Conservation (phyloP, 208 protist genomes). For the Tetramitus jugosus region DNA sequence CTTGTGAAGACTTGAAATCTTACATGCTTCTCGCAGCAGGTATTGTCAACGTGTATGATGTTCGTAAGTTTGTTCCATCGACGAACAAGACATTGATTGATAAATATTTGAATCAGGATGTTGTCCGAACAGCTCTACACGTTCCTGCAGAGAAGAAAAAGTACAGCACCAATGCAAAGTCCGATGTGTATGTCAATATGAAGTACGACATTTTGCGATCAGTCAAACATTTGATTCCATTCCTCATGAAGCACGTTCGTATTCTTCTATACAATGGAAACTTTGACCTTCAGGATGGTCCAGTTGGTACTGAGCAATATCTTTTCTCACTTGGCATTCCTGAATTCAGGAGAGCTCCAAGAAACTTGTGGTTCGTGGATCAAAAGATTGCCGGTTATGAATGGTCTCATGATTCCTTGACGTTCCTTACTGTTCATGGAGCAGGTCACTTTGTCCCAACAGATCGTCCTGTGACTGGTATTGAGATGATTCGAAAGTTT, state of each 20-base stretch:
- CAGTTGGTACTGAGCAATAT: neutral
- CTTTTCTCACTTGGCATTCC: constrained; percentile 27
- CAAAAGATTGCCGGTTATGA: constrained; percentile 14
- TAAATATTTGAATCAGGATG: constrained; percentile 25
- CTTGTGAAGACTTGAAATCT: constrained; percentile 15
- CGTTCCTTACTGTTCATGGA: neutral
- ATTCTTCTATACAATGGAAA: constrained; percentile 32
- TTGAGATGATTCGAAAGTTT: neutral
- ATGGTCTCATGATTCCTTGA: neutral
- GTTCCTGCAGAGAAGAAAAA: constrained; percentile 2
- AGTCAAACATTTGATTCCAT: constrained; percentile 5
- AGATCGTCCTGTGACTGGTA: neutral
- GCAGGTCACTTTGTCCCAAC: constrained; percentile 20
- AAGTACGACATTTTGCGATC: neutral
- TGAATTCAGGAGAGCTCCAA: constrained; percentile 24
- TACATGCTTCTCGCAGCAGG: constrained; percentile 40
- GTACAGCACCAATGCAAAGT: neutral
- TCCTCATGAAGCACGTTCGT: neutral
- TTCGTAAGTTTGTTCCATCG: constrained; percentile 35
- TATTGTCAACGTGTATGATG: constrained; percentile 31
- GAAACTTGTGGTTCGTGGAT: constrained; percentile 15
- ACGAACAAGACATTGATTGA: constrained; percentile 40
- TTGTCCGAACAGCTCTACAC: constrained; percentile 30
- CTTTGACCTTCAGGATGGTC: constrained; percentile 21
- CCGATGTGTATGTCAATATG: neutral